Evolutionary conservation across 2,329 filamentous ascomycete species (phyloP).

Genomic region (Diaporthe sp.): DNA sequence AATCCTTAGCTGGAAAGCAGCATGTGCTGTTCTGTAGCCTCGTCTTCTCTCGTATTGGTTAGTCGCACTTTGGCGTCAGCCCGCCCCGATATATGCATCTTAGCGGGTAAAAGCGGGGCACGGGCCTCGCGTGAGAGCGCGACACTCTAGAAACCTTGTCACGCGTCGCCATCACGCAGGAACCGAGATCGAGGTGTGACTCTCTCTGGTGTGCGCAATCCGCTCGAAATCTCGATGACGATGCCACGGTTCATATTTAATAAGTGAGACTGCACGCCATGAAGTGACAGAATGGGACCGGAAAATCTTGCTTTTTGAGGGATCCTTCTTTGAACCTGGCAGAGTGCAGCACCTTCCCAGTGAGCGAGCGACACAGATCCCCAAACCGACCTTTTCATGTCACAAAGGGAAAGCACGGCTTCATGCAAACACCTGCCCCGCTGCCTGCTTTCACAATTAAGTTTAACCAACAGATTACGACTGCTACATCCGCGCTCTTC

Average conservation of each 20-base stretch:
- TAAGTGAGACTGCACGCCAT: not conserved
- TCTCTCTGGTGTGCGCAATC: constrained; percentile 10
- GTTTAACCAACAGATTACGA: not conserved
- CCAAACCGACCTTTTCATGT: not conserved
- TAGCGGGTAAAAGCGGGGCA: constrained; percentile 1
- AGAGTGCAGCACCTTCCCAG: not conserved
- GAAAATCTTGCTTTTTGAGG: not conserved
- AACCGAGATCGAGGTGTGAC: constrained; percentile 32
- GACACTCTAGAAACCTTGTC: constrained; percentile 34
- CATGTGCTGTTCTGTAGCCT: constrained; percentile 11
- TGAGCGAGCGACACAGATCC: not conserved
- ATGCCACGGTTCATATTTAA: constrained; percentile 25
- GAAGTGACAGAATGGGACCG: not conserved
- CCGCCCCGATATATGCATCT: constrained; percentile 22
- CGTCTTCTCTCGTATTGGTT: not conserved
- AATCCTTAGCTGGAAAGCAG: not conserved
- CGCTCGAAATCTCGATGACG: constrained; percentile 10
- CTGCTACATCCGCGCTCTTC: not conserved
- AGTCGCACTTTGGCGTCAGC: constrained; percentile 12
- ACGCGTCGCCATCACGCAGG: constrained; percentile 37
- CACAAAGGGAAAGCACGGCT: constrained; percentile 30
- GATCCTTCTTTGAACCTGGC: constrained; percentile 11
- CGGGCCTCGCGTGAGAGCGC: constrained; percentile 38
- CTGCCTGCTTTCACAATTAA: constrained; percentile 7
- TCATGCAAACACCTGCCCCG: constrained; percentile 22